Conservation (phyloP, 2,329 filamentous ascomycete species). For the Coniochaeta sp. region DNA sequence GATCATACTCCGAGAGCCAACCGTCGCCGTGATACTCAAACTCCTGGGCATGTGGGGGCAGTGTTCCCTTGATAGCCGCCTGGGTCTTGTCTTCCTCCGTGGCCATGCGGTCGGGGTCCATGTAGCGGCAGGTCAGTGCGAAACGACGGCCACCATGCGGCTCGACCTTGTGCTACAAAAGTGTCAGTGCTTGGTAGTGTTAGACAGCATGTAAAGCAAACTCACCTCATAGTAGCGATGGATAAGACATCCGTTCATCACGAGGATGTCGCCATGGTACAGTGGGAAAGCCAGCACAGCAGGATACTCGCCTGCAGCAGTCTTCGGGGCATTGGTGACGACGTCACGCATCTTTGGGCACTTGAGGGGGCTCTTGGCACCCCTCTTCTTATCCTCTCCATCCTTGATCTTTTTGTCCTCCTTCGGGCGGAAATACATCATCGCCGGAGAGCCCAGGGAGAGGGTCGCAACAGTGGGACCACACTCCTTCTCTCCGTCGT, state of each 20-base stretch:
- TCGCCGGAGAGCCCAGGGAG: constrained; percentile 50
- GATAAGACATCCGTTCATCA: constrained; percentile 55
- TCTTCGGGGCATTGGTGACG: too few relatives aligned
- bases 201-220: not conserved
- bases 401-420: constrained; percentile 20
- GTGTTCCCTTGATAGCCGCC: constrained; percentile 21
- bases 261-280: constrained; percentile 55
- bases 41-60: constrained; percentile 20
- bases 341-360: too few relatives aligned
- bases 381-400: constrained; percentile 1
- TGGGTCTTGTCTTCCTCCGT: constrained; percentile 16
- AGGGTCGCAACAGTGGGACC: constrained; percentile 57
- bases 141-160: constrained; percentile 45
- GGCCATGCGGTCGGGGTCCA: constrained; percentile 35
- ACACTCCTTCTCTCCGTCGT: constrained; percentile 58
- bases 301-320: constrained; percentile 12
- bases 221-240: constrained; percentile 52
- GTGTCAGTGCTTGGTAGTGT: not conserved
- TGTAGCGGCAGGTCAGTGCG: constrained; percentile 48
- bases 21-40: constrained; percentile 19
- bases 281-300: constrained; percentile 33
- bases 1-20: too few relatives aligned
- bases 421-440: constrained; percentile 54
- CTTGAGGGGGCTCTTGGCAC: too few relatives aligned
- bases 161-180: constrained; percentile 40